Percentiles rank a stretch among this genome's conserved stretches.
Conservation (phyloP, 1,139 yeast species). For the Entelexis sorbosivorans region DNA sequence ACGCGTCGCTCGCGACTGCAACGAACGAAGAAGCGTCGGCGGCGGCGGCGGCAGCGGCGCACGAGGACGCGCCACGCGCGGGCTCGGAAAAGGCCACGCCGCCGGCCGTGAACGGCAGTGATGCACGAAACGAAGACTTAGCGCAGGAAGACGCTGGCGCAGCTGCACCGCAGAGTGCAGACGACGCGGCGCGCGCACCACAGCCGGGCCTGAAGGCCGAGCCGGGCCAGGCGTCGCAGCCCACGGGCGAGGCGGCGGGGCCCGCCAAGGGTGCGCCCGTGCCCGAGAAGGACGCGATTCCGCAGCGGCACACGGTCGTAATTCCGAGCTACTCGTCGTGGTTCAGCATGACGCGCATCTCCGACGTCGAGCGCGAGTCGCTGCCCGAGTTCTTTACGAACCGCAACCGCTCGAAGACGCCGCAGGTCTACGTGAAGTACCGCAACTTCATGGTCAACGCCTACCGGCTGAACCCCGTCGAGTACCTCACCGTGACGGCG, state of each 20-base stretch:
- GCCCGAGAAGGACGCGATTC: slow-evolving; percentile 10
- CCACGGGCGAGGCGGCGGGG: too few species aligned
- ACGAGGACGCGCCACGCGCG: too few species aligned
- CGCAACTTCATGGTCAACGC: slow-evolving; percentile 91
- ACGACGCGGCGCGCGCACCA: too few species aligned
- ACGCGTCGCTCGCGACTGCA: not conserved
- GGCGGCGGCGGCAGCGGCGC: not conserved
- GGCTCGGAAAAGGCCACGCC: not conserved
- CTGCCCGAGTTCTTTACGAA: slow-evolving; percentile 83
- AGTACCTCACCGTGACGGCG: slow-evolving; percentile 84
- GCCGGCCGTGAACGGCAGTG: not conserved
- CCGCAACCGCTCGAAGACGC: slow-evolving; percentile 71
- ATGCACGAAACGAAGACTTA: too few species aligned
- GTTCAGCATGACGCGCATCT: slow-evolving; percentile 69
- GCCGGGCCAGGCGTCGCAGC: not conserved
- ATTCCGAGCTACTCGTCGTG: slow-evolving; percentile 88
- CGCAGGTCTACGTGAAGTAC: slow-evolving; percentile 73
- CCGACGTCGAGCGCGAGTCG: slow-evolving; percentile 56
- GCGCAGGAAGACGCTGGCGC: too few species aligned
- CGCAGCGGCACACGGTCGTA: slow-evolving; percentile 78
- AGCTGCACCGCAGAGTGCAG: too few species aligned
- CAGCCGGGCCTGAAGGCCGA: too few species aligned
- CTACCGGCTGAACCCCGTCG: slow-evolving; percentile 84
- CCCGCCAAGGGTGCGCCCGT: not conserved
- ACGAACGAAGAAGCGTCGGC: not conserved